Base-by-base conservation (phyloP, 805 yeast species). In the Suhomyces pyralidae region DNA sequence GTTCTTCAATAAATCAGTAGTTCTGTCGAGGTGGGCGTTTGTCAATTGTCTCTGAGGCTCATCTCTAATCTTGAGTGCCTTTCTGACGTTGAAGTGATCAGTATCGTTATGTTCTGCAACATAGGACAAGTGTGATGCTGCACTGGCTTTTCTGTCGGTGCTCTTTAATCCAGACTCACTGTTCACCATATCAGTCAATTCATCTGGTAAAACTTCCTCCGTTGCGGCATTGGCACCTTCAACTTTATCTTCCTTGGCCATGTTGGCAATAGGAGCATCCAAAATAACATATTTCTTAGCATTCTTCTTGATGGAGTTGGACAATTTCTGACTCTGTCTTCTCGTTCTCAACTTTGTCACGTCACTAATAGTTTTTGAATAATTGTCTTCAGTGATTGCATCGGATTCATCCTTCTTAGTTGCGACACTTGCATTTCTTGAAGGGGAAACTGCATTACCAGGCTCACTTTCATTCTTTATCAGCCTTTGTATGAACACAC, bases 301-400 rank as follows among this genome's bases (percentile, higher is more conserved):
- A 55, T 78, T 80, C 56, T 81, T 82, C 49, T 83, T 82, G 44
- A 82, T 74, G 30, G 85, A 74, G 52, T 65, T 63, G n/a, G 82
- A 70, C 52, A 84, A 73, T 62, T 74, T 78, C 55, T 83, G 83
- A 49, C 80, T 81, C 63, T 88, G 89, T 65, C 96, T 78, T 49
- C 84, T 80, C 0, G 93, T 85, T 57, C 92, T 78, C 64, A 90
- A 71, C 46, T 90, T 75, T 46, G 90, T 86, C 32, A 91, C 86
- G 65, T 91, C 96, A 42, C 82, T 81, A 40, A 91, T 73, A 0
- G 94, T 86, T 56, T 82, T 79, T 51, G 85, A 77, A 64, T 88
- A 89, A n/a, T 80, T 77, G 52, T 80, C 81, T 50, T 79, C 71
- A 3, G 68, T 55, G 3, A 51, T 53, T 14, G 48, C 40, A n/a